Conservation (phyloP, 129 eudicot species). For the Cynara cardunculus region DNA sequence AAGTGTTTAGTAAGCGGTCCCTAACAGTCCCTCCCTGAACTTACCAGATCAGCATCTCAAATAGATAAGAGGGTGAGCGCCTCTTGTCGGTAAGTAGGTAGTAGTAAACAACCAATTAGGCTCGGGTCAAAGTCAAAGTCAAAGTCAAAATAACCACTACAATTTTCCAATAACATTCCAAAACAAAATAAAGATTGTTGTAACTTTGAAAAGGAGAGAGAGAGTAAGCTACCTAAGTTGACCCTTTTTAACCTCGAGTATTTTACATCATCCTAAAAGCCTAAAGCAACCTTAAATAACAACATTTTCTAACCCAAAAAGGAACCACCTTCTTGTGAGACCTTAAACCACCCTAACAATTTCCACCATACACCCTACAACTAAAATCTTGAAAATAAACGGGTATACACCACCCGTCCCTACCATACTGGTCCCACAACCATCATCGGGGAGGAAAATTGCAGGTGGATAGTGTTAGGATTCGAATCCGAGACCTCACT, state of each 20-base stretch:
- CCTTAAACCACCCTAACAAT: neutral
- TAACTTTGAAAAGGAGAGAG: neutral
- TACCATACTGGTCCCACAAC: neutral
- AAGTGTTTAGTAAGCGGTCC: too few species aligned
- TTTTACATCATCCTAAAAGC: conserved; percentile 5
- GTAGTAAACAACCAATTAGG: neutral
- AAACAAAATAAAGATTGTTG: neutral
- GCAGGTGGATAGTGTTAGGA: too few species aligned
- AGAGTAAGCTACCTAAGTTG: neutral
- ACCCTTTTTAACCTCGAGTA: neutral
- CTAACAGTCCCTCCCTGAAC: too few species aligned
- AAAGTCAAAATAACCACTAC: neutral
- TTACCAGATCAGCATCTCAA: too few species aligned
- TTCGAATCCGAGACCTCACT: too few species aligned
- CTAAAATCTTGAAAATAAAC: neutral
- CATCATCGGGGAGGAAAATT: neutral
- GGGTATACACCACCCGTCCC: neutral
- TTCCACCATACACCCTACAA: neutral
- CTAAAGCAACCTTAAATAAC: neutral
- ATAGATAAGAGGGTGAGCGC: too few species aligned
- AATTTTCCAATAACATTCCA: too few species aligned
- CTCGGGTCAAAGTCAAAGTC: neutral
- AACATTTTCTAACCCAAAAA: conserved; percentile 9
- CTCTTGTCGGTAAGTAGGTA: neutral
- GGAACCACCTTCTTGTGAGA: too few species aligned